phyloP scores from a whole-genome alignment of 1,139 yeast species.

The Meyerozyma athensensis region DNA sequence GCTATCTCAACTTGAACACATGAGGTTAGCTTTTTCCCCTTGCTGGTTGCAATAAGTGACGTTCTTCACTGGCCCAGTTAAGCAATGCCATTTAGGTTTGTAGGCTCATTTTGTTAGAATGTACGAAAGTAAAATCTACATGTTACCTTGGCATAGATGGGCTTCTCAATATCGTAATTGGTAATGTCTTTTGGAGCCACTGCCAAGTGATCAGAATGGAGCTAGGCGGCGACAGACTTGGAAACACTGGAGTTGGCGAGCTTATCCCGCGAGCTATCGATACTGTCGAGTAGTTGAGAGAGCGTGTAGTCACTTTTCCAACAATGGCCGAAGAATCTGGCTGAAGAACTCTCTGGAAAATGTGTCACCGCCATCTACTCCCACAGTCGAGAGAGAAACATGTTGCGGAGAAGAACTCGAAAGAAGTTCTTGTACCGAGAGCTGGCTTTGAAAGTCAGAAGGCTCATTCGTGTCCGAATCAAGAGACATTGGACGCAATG shows the following conservation, averaged over 20 bases:
- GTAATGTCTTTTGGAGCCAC: conserved; percentile 20
- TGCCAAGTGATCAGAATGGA: conserved; percentile 31
- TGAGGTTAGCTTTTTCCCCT: neutral
- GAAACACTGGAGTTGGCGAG: conserved; percentile 43
- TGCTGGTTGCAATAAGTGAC: neutral
- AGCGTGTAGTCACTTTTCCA: conserved; percentile 44
- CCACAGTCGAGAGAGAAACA: conserved; percentile 40
- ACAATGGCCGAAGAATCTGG: conserved; percentile 42
- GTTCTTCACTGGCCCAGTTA: neutral
- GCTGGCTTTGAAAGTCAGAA: conserved; percentile 22
- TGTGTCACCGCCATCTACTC: conserved; percentile 46
- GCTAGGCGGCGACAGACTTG: conserved; percentile 27
- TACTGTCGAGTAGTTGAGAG: conserved; percentile 29
- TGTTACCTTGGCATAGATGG: conserved; percentile 40
- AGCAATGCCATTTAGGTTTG: neutral
- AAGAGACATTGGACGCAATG: neutral
- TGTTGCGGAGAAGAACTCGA: conserved; percentile 35
- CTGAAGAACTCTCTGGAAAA: conserved; percentile 43
- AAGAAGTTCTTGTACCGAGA: conserved; percentile 31
- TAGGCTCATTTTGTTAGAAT: neutral
- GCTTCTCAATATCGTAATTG: conserved; percentile 31
- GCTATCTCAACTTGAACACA: neutral
- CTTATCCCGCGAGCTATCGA: conserved; percentile 24
- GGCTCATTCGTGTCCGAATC: neutral
- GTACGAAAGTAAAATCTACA: too few relatives aligned